Evolutionary conservation across 345 rosid species (phyloP).

Genomic region (Citrus reticulata): DNA sequence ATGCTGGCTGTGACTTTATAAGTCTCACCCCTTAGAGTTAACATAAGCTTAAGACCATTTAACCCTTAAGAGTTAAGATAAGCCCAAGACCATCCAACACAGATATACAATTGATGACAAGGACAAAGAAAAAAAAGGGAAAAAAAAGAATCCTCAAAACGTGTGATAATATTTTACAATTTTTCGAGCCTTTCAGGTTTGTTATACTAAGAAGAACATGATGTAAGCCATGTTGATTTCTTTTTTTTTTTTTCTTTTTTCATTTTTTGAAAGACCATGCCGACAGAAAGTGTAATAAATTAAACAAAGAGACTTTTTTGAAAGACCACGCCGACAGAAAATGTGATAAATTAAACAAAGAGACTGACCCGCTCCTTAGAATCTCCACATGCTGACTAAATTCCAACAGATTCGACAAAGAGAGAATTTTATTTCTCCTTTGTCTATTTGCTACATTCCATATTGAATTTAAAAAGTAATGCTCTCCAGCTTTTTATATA

Average conservation of each 20-base stretch:
- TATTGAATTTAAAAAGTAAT: background rate
- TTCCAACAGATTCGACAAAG: slow-evolving; percentile 30
- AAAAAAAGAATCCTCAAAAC: too few relatives aligned
- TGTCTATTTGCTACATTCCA: background rate
- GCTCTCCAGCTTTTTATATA: background rate
- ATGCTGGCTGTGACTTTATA: too few relatives aligned
- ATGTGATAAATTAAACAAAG: background rate
- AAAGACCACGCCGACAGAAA: background rate
- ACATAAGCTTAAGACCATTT: too few relatives aligned
- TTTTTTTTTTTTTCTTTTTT: too few relatives aligned
- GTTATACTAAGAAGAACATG: background rate
- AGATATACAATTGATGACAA: too few relatives aligned
- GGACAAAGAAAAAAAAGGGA: too few relatives aligned
- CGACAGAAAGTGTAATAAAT: background rate
- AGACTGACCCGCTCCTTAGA: background rate
- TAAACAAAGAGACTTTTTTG: background rate
- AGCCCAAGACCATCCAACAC: too few relatives aligned
- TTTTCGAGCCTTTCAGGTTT: background rate
- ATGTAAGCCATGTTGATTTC: slow-evolving; percentile 10
- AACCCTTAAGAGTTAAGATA: too few relatives aligned
- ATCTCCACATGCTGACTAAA: slow-evolving; percentile 24
- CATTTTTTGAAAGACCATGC: too few relatives aligned
- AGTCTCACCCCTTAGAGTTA: too few relatives aligned
- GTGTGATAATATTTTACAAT: background rate
- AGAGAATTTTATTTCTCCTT: slow-evolving; percentile 9